A percentile compares a stretch with the other conserved stretches of the same genome.
These are phyloP conservation scores for Casuarina cunninghamiana DNA, from an alignment of 306 rosid genomes.

Conservation along the genomic window DNA sequence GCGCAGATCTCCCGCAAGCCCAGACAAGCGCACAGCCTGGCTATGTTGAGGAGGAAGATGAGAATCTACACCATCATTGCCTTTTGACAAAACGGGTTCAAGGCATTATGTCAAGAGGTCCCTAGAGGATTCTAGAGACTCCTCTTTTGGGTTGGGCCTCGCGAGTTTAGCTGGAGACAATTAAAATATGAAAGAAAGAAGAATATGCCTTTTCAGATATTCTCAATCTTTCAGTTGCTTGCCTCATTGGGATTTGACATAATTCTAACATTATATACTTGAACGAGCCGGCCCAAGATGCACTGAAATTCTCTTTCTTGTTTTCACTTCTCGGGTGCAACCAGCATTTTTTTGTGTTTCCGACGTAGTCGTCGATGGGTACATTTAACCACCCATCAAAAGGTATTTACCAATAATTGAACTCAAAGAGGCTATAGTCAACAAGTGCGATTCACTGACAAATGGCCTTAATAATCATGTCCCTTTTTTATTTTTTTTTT, in stretches of 20 bases:
- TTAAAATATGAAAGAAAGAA: neutral
- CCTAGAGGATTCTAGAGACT: no score
- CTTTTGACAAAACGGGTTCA: no score
- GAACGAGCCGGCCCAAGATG: neutral
- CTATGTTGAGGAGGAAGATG: no score
- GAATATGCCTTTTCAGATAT: neutral
- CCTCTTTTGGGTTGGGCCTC: no score
- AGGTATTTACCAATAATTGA: neutral
- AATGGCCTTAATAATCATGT: neutral
- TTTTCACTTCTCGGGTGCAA: neutral
- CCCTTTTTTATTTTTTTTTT: neutral
- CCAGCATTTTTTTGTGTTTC: neutral
- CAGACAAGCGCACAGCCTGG: no score
- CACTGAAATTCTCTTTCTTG: neutral
- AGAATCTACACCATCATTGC: no score
- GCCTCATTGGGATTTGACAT: neutral
- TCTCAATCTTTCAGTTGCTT: neutral
- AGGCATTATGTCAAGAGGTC: no score
- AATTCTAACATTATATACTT: neutral
- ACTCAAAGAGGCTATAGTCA: neutral
- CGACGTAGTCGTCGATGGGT: neutral
- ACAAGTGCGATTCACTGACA: neutral
- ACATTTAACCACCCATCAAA: neutral
- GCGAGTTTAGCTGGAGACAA: neutral
- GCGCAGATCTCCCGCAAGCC: no score